Conservation (phyloP, 108 stramenopile genomes). For the Mayamaea pseudoterrestris region DNA sequence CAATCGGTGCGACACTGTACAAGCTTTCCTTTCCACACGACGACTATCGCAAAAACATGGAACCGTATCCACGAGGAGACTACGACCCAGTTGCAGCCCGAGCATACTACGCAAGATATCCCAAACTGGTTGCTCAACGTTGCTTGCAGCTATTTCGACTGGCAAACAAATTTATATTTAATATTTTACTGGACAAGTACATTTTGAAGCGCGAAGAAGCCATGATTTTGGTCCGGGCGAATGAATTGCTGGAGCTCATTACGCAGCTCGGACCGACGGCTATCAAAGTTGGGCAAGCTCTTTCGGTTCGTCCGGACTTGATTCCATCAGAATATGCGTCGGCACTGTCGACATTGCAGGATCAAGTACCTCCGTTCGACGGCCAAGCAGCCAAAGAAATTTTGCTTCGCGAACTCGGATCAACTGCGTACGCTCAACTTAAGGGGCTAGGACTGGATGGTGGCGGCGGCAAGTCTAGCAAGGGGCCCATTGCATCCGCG, state of each 20-base stretch:
- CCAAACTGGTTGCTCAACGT: conserved; percentile 15
- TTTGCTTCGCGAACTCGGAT: conserved; percentile 36
- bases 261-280: conserved; percentile 44
- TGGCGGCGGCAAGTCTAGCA: not conserved
- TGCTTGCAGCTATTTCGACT: conserved; percentile 16
- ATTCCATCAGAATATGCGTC: conserved; percentile 48
- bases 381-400: conserved; percentile 29
- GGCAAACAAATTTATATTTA: conserved; percentile 15
- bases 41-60: conserved; percentile 11
- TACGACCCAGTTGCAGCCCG: conserved; percentile 21
- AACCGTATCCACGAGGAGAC: conserved; percentile 17
- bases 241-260: conserved; percentile 32
- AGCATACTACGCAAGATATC: conserved; percentile 14
- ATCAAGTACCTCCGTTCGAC: conserved; percentile 63
- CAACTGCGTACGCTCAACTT: not conserved
- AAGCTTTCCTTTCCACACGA: not conserved
- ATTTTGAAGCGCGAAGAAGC: conserved; percentile 8
- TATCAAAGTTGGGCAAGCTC: conserved; percentile 74
- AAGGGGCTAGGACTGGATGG: conserved; percentile 1
- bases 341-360: conserved; percentile 59
- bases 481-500: conserved; percentile 58
- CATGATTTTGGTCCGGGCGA: conserved; percentile 14
- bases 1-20: not conserved
- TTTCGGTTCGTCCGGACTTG: conserved; percentile 63
- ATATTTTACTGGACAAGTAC: conserved; percentile 20